Evolutionary conservation across 352 stramenopile genomes (phyloP).

Genomic region (Aphanomyces invadans): DNA sequence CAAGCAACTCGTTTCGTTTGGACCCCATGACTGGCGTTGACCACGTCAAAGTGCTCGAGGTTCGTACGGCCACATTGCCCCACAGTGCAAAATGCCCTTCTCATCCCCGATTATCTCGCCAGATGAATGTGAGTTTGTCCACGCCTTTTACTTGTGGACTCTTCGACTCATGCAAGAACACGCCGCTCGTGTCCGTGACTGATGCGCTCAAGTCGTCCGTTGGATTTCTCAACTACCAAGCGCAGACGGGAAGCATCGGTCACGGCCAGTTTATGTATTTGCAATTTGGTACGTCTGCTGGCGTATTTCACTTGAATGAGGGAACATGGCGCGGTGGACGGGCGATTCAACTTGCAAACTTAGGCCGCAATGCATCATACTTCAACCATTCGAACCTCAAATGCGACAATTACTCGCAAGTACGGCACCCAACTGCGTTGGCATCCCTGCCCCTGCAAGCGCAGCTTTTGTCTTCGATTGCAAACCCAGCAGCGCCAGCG

Average conservation of each 20-base stretch:
- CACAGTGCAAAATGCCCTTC: no score
- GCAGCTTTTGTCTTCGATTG: conserved; percentile 59
- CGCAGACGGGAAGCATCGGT: conserved; percentile 77
- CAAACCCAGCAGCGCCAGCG: conserved; percentile 37
- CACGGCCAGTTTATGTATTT: conserved; percentile 84
- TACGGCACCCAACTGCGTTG: conserved; percentile 25
- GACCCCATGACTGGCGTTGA: conserved; percentile 71
- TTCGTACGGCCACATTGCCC: background rate
- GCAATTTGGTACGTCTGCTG: conserved; percentile 47
- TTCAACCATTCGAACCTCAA: conserved; percentile 42
- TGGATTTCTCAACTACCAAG: conserved; percentile 85
- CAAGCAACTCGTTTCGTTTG: conserved; percentile 55
- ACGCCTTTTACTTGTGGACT: conserved; percentile 65
- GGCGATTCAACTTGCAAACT: no score
- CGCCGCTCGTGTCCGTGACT: conserved; percentile 59
- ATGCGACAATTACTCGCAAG: conserved; percentile 75
- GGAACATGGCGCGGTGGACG: no score
- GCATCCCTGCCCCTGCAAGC: conserved; percentile 51
- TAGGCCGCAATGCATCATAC: conserved; percentile 6
- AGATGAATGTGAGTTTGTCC: conserved; percentile 59
- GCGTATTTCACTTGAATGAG: conserved; percentile 28
- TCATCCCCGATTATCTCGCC: background rate
- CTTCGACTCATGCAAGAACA: conserved; percentile 84
- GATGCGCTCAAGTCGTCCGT: conserved; percentile 75
- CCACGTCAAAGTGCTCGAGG: conserved; percentile 68